These are phyloP conservation scores for Xylaria grammica DNA, from an alignment of 495 filamentous ascomycete genomes.

Conservation along the genomic window DNA sequence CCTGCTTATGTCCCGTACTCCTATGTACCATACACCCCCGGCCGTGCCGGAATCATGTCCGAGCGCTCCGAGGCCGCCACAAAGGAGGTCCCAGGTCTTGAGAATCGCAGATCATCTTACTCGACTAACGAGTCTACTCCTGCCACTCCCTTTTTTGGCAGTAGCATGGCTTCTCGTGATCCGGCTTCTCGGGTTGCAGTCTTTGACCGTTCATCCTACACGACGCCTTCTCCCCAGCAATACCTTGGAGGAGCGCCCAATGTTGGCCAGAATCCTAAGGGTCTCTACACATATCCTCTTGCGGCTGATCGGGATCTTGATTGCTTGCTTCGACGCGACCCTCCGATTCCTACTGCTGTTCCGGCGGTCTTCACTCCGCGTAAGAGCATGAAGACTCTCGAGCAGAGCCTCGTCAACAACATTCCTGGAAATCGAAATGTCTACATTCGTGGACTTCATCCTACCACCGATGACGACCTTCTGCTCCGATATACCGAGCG, in stretches of 20 bases:
- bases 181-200: conserved; percentile 56
- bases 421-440: conserved; percentile 87
- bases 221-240: conserved; percentile 69
- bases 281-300: conserved; percentile 47
- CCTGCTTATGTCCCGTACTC: conserved; percentile 33
- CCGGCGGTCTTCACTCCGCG: conserved; percentile 80
- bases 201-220: conserved; percentile 66
- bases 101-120: conserved; percentile 66
- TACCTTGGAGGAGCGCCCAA: conserved; percentile 42
- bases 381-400: conserved; percentile 77
- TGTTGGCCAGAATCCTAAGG: conserved; percentile 53
- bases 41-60: conserved; percentile 43
- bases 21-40: conserved; percentile 57
- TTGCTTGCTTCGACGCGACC: conserved; percentile 71
- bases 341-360: conserved; percentile 85
- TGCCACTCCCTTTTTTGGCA: conserved; percentile 63
- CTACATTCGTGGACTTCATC: conserved; percentile 94
- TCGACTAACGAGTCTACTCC: conserved; percentile 74
- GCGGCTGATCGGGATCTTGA: conserved; percentile 68
- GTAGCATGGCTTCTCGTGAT: conserved; percentile 58
- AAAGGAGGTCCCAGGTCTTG: conserved; percentile 60
- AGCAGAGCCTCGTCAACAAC: conserved; percentile 89
- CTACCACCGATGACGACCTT: conserved; percentile 91
- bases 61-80: conserved; percentile 46
- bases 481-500: conserved; percentile 79